Evolutionary conservation across 2,329 filamentous ascomycete species (phyloP), one percentile per base, ranked within the genome.

Genomic region (Pseudogymnoascus sp.): DNA sequence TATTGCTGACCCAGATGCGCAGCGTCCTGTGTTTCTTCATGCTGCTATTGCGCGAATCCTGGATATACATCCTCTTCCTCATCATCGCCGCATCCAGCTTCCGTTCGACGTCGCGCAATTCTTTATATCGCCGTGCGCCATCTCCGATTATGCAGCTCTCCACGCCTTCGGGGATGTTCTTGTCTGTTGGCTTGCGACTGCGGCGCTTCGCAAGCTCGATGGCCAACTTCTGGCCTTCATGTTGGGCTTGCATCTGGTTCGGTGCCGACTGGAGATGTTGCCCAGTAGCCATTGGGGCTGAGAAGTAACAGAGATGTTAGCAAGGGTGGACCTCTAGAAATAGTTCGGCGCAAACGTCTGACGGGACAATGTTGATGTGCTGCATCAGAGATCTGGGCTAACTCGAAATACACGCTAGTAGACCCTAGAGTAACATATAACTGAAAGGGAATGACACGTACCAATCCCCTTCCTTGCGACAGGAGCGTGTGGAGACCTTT

Each of bases 1-100:
- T 96, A 76, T 99, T 99, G 71, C 87, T 93, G 71, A 99, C 87
- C 92, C 92, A 97, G 67, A 99, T 84, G 66, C 93, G 89, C 75
- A 99, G 81, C 2, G 91, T 96, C 72, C 88, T 90, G 75, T 88
- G 89, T 68, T 90, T 85, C 84, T 90, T 95, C 65, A 86, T 81
- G 66, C 87, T 88, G 67, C 88, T 85, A 73, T 85, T 89, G 62
- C 91, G 84, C 47, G 86, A 87, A 73, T 97, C 93, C 67, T 91
- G 85, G 67, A 97, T 88, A 73, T 99, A 95, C 66, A 99, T 79
- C 66, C 93, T 84, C 80, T 99, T 99, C 72, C 93, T 87, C 75
- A 95, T 93, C 82, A 97, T 96, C 16, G 91, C 90, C 42, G 93
- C 90, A 78, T 99, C 95, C 63, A 99, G 80, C 62, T 87, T 85